Base-by-base conservation (phyloP, 192 early-diverging fungal species). In the Obelidium mucronatum region DNA sequence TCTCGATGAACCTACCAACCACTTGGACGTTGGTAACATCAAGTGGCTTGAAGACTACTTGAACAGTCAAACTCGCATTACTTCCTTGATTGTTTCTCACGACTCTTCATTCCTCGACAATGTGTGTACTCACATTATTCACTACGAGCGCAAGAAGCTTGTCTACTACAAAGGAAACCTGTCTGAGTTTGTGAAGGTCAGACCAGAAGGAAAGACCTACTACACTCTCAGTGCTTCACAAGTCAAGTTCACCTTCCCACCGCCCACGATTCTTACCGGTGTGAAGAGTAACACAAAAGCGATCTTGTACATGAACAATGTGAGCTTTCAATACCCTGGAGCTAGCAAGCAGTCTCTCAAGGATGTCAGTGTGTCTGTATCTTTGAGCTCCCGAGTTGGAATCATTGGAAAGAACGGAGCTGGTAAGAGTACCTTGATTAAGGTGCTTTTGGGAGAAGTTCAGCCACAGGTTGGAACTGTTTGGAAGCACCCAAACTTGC, bases 1-100 rank as follows among this genome's bases (percentile, higher is more conserved):
- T 37, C 83, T 98, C 52, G 96, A 98, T 82, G 95, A 98, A 84
- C 96, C 96, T 28, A 98, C 93, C 15, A 94, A 94, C 80, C 93
- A 94, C 79, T 85, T 94, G 90, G 93, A 94, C 77, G 87, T 91
- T 24, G 69, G 53, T 22, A 93, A 93, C 74, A 86, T 93, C 60
- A 88, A 87, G 62, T 94, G 93, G 93, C 74, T 94, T 2, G 89
- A 90, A 71, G 84, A 94, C 39, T 94, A 93, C 78, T 84, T 94
- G 22, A 86, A 82, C 64, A 67, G 79, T 58, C 86, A 91, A 64
- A 87, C 79, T n/a, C 80, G 88, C 31, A 83, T 94, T 67, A 94
- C 93, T 0, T 85, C 79, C 59, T 76, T 94, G 55, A 90, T 94
- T 69, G 92, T 94, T 2, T 94, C 92, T 33, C 93, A 94, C 87